phyloP scores from a whole-genome alignment of 2,329 filamentous ascomycete genomes.

The Hypoxylon sp. region DNA sequence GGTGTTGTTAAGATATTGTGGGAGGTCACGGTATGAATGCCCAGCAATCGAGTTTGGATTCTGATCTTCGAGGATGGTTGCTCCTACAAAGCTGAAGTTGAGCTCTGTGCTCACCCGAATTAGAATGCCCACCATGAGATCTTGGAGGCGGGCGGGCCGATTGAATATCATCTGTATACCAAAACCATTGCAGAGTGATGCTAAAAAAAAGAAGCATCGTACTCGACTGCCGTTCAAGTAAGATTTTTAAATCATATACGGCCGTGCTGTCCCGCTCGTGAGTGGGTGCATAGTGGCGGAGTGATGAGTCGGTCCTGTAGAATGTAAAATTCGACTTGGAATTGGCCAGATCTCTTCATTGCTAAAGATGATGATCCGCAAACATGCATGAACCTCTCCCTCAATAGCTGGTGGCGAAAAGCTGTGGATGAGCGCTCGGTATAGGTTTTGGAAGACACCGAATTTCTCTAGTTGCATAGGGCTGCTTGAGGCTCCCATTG shows the following conservation, averaged over 20 bases:
- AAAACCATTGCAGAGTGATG: background rate
- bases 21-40: background rate
- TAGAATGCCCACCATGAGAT: background rate
- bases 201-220: background rate
- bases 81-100: background rate
- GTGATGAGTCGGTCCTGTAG: background rate
- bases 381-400: background rate
- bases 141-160: background rate
- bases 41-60: background rate
- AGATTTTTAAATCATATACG: background rate
- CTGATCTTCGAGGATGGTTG: background rate
- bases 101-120: background rate
- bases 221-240: background rate
- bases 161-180: background rate
- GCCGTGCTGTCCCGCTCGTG: background rate
- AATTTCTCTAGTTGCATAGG: background rate
- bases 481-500: background rate
- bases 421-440: conserved; percentile 12
- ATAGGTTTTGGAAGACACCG: conserved; percentile 5
- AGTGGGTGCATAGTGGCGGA: background rate
- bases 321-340: background rate
- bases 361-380: conserved; percentile 4
- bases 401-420: conserved; percentile 7
- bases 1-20: background rate
- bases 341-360: conserved; percentile 16